These are phyloP conservation scores for Fomes fomentarius DNA, from an alignment of 1,284 basidiomycete genomes.

Conservation along the genomic window DNA sequence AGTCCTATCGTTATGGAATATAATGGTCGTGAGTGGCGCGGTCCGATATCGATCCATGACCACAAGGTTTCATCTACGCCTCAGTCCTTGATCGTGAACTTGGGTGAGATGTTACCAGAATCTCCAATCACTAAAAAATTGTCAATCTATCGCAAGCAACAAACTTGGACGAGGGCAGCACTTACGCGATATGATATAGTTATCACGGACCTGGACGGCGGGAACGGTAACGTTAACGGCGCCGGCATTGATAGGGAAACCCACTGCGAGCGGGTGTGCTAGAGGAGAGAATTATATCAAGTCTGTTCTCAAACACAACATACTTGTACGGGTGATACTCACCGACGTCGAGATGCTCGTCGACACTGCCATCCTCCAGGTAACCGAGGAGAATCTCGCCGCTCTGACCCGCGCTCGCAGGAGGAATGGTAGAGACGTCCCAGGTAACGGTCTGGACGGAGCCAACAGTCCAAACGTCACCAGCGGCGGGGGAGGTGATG, in stretches of 20 bases:
- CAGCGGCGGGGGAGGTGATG: conserved; percentile 6
- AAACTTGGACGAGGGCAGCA: conserved; percentile 6
- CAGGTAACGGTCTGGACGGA: conserved; percentile 45
- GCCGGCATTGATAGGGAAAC: conserved; percentile 39
- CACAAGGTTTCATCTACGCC: too few species aligned
- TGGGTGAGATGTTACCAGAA: conserved; percentile 37
- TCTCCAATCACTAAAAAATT: conserved; percentile 37
- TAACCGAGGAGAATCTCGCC: conserved; percentile 41
- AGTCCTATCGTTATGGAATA: too few species aligned
- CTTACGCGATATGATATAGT: conserved; percentile 45
- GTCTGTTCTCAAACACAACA: too few species aligned
- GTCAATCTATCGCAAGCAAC: not conserved
- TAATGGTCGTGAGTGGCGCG: too few species aligned
- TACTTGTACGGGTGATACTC: too few species aligned
- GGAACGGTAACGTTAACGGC: conserved; percentile 38
- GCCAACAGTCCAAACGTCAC: conserved; percentile 11
- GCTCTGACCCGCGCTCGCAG: conserved; percentile 27
- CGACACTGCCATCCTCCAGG: conserved; percentile 22
- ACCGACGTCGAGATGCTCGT: conserved; percentile 46
- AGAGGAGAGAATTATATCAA: too few species aligned
- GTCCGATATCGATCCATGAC: too few species aligned
- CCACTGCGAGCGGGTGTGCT: conserved; percentile 41
- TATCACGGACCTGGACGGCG: conserved; percentile 28
- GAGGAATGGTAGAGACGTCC: conserved; percentile 38
- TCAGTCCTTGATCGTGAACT: conserved; percentile 34